Evolutionary conservation across 2,329 filamentous ascomycete genomes (phyloP).

Genomic region (Teratosphaeria pseudoeucalypti): DNA sequence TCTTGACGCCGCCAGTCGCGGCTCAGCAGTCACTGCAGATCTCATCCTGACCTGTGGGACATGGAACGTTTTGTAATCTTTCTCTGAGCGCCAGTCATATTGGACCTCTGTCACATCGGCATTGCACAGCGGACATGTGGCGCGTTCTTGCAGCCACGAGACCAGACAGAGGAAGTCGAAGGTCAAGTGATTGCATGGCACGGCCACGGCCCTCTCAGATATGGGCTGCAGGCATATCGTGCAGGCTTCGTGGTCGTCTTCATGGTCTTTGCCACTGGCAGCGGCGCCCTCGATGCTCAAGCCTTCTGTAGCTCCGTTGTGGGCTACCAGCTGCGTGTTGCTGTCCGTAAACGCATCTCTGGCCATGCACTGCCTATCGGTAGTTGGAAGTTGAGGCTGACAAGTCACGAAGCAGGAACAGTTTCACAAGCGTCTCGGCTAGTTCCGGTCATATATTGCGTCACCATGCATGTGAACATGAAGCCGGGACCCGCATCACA

Average conservation of each 20-base stretch:
- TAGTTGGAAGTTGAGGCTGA: too few species aligned
- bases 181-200: conserved; percentile 66
- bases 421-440: not conserved
- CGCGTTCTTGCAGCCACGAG: conserved; percentile 66
- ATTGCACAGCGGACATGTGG: conserved; percentile 68
- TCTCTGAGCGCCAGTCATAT: conserved; percentile 49
- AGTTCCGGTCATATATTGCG: not conserved
- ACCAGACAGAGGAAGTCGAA: conserved; percentile 81
- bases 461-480: not conserved
- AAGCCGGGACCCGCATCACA: not conserved
- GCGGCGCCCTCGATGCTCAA: conserved; percentile 20
- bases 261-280: conserved; percentile 1
- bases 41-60: conserved; percentile 27
- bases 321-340: conserved; percentile 4
- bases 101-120: conserved; percentile 48
- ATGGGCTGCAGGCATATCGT: conserved; percentile 79
- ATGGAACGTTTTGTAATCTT: conserved; percentile 49
- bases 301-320: conserved; percentile 14
- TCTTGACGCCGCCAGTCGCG: not conserved
- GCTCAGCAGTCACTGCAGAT: not conserved
- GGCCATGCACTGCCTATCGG: conserved; percentile 4
- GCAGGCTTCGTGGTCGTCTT: conserved; percentile 44
- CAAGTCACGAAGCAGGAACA: not conserved
- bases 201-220: conserved; percentile 58
- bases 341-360: not conserved